These are phyloP conservation scores for Ilex paraguariensis DNA, from an alignment of 305 asterid genomes.

Conservation along the genomic window DNA sequence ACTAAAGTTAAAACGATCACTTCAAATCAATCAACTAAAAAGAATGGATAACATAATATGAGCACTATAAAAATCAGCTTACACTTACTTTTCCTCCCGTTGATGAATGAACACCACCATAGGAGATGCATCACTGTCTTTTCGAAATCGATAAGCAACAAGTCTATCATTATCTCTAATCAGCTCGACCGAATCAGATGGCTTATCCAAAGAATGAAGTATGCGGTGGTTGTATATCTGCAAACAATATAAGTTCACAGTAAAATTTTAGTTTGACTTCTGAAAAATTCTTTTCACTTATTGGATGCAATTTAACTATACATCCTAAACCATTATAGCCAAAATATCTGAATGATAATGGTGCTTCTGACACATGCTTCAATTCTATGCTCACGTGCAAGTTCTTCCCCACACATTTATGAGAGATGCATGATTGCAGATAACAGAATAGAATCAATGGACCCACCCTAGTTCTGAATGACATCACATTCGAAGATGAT, in stretches of 20 bases:
- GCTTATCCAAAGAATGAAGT: slow-evolving; percentile 41
- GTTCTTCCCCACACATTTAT: no score
- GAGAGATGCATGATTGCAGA: no score
- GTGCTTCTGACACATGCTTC: no score
- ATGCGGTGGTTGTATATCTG: slow-evolving; percentile 50
- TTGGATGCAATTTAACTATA: no score
- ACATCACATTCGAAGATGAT: no score
- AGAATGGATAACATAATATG: slow-evolving; percentile 6
- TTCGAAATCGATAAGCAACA: slow-evolving; percentile 68
- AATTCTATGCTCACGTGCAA: no score
- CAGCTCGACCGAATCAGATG: slow-evolving; percentile 44
- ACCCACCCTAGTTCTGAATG: no score
- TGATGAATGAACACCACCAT: slow-evolving; percentile 53
- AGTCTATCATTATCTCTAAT: slow-evolving; percentile 58
- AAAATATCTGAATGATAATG: no score
- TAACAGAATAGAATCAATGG: no score
- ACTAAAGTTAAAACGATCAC: neutral
- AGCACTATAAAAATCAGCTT: neutral
- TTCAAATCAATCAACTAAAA: slow-evolving; percentile 6
- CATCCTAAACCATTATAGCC: no score
- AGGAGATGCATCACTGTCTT: slow-evolving; percentile 38
- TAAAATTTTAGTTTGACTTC: no score
- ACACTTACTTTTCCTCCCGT: slow-evolving; percentile 42
- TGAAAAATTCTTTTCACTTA: no score
- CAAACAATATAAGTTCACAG: slow-evolving; percentile 18